Percentiles rank a stretch among this genome's conserved stretches.
Conservation (phyloP, 2,329 filamentous ascomycete species). For the Zasmidium angulare region DNA sequence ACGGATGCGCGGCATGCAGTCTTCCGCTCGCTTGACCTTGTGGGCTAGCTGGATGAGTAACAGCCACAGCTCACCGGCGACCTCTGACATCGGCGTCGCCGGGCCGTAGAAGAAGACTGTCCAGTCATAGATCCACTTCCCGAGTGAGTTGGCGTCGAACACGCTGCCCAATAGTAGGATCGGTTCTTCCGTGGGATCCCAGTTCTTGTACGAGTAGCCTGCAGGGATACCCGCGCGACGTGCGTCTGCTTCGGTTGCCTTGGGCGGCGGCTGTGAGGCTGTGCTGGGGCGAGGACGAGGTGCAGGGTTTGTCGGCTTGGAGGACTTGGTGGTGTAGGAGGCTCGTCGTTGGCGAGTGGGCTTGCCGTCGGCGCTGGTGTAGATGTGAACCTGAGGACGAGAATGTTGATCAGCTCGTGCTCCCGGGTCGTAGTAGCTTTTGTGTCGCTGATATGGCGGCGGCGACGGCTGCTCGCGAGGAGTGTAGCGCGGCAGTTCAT, state of each 20-base stretch:
- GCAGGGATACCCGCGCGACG: conserved; percentile 69
- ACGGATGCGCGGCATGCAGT: conserved; percentile 71
- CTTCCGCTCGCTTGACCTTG: conserved; percentile 89
- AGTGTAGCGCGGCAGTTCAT: conserved; percentile 38
- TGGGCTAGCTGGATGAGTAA: conserved; percentile 89
- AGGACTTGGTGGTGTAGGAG: conserved; percentile 45
- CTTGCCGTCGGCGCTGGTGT: conserved; percentile 37
- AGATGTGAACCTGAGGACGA: conserved; percentile 51
- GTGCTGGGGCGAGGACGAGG: conserved; percentile 44
- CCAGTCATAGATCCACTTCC: conserved; percentile 99
- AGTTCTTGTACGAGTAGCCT: conserved; percentile 96
- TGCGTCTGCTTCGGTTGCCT: conserved; percentile 66
- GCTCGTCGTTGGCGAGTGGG: conserved; percentile 35
- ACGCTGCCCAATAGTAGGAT: conserved; percentile 94
- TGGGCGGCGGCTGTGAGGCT: conserved; percentile 41
- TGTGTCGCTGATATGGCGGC: conserved; percentile 53
- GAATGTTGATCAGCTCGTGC: conserved; percentile 52
- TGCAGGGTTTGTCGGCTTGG: conserved; percentile 54
- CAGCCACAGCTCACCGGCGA: conserved; percentile 93
- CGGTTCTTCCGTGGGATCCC: conserved; percentile 91
- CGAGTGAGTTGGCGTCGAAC: conserved; percentile 94
- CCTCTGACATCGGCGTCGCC: conserved; percentile 78
- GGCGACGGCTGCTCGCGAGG: conserved; percentile 44
- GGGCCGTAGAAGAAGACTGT: conserved; percentile 87
- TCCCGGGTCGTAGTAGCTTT: conserved; percentile 50